Base-by-base conservation (phyloP, 2,329 filamentous ascomycete genomes). In the Calonectria naviculata region DNA sequence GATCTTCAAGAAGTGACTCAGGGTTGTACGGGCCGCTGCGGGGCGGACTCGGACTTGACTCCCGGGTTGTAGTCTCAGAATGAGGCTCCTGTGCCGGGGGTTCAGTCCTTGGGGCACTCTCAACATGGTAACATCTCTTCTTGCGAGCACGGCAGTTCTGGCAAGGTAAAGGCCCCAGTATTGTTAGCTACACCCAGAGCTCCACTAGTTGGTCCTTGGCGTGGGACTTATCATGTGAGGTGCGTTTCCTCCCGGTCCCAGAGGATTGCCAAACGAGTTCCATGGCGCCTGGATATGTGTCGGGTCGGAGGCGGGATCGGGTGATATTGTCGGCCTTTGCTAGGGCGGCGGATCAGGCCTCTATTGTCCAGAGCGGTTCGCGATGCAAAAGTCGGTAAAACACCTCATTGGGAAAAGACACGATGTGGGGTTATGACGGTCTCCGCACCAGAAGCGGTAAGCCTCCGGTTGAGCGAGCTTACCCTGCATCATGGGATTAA, bases 231-330 rank as follows among this genome's bases (percentile, higher is more conserved):
- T 72, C 70, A 70, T 67, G 67, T 19, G 70, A 64, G 13, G 64
- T 58, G 19, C 70, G 47, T 29, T 72, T 72, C 56, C 70, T 65
- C 17, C 47, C 42, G n/a, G 42, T 42, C 2, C 36, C 60, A 6
- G 67, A 36, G 24, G 67, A 67, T 31, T 72, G 70, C 70, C 70
- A 72, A 12, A 72, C 70, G 21, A 72, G 13, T 34, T 72, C 67
- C 70, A 72, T 72, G 5, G 41, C 6, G 41, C 13, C 61, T 46
- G 10, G 28, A 41, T 29, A 29, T 9, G 58, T 17, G 31, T 66
- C 52, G 49, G 28, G 19, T 29, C 38, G 56, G 31, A 29, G 28
- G n/a, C 34, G 56, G 29, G 31, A 26, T 58, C 52, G 52, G 52
- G 21, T 38, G 29, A 8, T 36, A 3, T n/a, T 26, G 31, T 26